phyloP scores from a whole-genome alignment of 768 basidiomycete species.

The Leucocoprinus leucothites region DNA sequence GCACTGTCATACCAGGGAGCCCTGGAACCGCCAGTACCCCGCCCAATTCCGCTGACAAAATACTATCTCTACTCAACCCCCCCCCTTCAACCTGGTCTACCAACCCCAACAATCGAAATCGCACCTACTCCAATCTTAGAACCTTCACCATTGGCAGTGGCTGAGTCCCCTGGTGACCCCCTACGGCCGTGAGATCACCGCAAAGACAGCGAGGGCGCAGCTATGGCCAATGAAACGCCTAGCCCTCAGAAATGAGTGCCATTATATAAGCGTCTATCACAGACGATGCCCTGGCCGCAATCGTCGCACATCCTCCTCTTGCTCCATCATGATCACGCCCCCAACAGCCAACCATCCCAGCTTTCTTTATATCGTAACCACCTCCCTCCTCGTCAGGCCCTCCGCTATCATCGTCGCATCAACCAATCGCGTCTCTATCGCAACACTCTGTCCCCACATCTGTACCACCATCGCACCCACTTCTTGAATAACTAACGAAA shows the following conservation, averaged over 20 bases:
- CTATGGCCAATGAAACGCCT: too few relatives aligned
- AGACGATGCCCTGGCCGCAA: too few relatives aligned
- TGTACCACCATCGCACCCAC: slow-evolving; percentile 22
- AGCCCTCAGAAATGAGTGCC: too few relatives aligned
- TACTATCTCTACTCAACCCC: too few relatives aligned
- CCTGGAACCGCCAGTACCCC: too few relatives aligned
- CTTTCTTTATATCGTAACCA: neutral
- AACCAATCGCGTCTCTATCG: neutral
- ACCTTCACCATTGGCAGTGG: too few relatives aligned
- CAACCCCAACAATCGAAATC: neutral
- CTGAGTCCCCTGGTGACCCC: too few relatives aligned
- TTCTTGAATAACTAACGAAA: slow-evolving; percentile 43
- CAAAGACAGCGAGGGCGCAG: neutral
- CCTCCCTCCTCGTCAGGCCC: neutral
- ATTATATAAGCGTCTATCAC: too few relatives aligned
- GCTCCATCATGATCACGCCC: neutral
- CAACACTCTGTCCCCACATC: neutral
- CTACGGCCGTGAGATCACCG: neutral
- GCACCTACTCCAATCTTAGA: neutral
- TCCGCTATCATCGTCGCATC: neutral
- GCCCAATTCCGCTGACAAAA: too few relatives aligned
- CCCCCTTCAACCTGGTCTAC: neutral
- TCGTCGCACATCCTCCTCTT: neutral
- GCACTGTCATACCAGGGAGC: too few relatives aligned
- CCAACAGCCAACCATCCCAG: neutral